Evolutionary conservation across 441 rosid species (phyloP), one percentile per base, ranked within the genome.

Genomic region (Theobroma grandiflorum): DNA sequence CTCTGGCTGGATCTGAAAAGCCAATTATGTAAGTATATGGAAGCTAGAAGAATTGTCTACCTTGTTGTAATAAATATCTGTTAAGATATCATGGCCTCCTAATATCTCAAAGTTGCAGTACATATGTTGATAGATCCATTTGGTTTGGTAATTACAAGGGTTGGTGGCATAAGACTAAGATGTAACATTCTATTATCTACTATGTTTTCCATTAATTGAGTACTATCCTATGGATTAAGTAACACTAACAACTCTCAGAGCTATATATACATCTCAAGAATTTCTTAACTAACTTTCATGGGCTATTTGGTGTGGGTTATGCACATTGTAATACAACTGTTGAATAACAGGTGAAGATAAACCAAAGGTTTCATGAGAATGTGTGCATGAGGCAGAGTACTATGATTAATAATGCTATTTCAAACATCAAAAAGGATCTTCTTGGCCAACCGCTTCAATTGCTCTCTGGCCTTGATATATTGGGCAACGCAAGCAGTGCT

Each of bases 401-500:
- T 45, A 94, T 93, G 99, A 89, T 89, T 79, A 92, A 83, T 86
- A 90, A 85, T 88, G 98, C 99, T 62, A 82, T 90, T 82, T 83
- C 95, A 85, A 97, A 89, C 76, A 82, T 97, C 66, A 90, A 92
- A 85, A 97, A 94, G 88, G 99, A 93, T 89, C 91, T 97, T 78
- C 95, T 97, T 66, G 96, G 99, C 79, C 99, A 94, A 87, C 99
- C 99, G 72, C 95, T 92, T 85, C 99, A 95, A 86, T 85, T 97
- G 85, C 98, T 97, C 37, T 95, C 97, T 45, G 98, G 99, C 83
- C 93, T 97, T 82, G 99, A 97, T 84, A 94, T 94, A 88, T 86
- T 97, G 91, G 99, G 99, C 73, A 97, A 95, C 80, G 99, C 99
- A 77, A 97, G 99, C 88, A 97, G 99, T 76, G 99, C 99, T 2